A percentile compares a stretch with the other conserved stretches of the same genome.
Evolutionary conservation across 2,329 filamentous ascomycete genomes (phyloP).

Genomic region (Penicillium sp.): DNA sequence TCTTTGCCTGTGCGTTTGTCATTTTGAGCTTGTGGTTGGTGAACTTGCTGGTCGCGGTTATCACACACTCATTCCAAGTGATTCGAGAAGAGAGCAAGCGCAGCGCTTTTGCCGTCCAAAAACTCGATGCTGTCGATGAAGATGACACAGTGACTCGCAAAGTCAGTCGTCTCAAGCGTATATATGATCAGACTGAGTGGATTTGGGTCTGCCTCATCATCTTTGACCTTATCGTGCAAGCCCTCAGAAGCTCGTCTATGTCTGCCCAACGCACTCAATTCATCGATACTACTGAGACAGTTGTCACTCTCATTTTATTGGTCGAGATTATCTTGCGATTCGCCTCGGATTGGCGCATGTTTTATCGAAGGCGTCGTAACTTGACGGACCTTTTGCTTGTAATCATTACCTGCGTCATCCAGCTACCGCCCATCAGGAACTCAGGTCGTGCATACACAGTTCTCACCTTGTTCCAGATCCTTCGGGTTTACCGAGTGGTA

Average conservation of each 20-base stretch:
- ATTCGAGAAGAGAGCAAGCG: constrained; percentile 94
- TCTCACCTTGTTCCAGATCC: constrained; percentile 88
- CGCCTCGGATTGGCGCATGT: constrained; percentile 73
- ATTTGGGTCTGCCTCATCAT: constrained; percentile 80
- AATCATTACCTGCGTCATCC: constrained; percentile 77
- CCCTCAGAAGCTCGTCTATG: constrained; percentile 75
- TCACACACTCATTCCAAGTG: constrained; percentile 96
- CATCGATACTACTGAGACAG: constrained; percentile 69
- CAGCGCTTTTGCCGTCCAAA: constrained; percentile 83
- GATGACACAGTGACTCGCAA: constrained; percentile 35
- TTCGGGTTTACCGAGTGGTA: constrained; percentile 88
- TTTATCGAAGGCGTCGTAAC: constrained; percentile 72
- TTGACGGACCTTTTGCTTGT: constrained; percentile 77
- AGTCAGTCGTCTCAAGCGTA: constrained; percentile 57
- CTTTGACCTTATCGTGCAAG: constrained; percentile 76
- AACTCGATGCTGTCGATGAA: constrained; percentile 52
- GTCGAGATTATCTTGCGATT: constrained; percentile 81
- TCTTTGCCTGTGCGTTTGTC: constrained; percentile 69
- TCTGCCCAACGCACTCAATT: constrained; percentile 57
- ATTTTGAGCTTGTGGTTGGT: constrained; percentile 96
- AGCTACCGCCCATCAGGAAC: constrained; percentile 74
- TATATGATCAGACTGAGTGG: constrained; percentile 71
- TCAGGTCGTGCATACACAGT: constrained; percentile 75
- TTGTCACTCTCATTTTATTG: constrained; percentile 74
- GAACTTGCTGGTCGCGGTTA: constrained; percentile 91